These are phyloP conservation scores for Claviceps maximensis DNA, from an alignment of 2,329 filamentous ascomycete genomes.

Conservation along the genomic window DNA sequence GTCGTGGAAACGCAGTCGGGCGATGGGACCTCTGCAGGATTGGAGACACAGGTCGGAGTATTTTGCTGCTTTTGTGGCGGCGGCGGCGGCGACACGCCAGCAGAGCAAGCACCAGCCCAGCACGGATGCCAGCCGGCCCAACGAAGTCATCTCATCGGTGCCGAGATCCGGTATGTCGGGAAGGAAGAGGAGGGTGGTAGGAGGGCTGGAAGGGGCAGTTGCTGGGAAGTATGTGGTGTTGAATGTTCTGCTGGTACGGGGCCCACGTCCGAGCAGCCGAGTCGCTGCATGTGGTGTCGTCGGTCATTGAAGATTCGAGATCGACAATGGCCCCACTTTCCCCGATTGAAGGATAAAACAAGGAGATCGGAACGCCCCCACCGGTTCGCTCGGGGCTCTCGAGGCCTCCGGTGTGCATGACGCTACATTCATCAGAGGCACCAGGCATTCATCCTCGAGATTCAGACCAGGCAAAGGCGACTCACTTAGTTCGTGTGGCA, in stretches of 20 bases:
- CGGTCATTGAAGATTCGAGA: neutral
- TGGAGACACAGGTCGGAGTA: conserved; percentile 15
- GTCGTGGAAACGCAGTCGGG: conserved; percentile 19
- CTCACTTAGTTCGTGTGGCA: no score
- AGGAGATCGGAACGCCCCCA: no score
- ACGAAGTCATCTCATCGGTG: conserved; percentile 3
- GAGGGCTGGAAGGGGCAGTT: neutral
- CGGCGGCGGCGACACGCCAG: neutral
- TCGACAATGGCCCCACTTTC: neutral
- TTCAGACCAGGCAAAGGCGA: neutral
- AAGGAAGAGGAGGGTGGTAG: neutral
- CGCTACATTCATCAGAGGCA: no score
- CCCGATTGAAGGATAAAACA: neutral
- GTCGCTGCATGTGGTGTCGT: no score
- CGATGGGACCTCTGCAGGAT: conserved; percentile 19
- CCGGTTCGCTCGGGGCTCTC: no score
- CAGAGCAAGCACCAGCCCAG: conserved; percentile 3
- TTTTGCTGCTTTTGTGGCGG: neutral
- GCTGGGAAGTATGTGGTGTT: neutral
- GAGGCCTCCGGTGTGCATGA: no score
- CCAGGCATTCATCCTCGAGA: no score
- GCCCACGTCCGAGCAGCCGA: neutral
- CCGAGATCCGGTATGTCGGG: neutral
- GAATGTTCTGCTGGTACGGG: neutral
- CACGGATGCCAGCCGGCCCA: conserved; percentile 3